Evolutionary conservation across 2,329 filamentous ascomycete species (phyloP).

Genomic region (Mycogone perniciosa): DNA sequence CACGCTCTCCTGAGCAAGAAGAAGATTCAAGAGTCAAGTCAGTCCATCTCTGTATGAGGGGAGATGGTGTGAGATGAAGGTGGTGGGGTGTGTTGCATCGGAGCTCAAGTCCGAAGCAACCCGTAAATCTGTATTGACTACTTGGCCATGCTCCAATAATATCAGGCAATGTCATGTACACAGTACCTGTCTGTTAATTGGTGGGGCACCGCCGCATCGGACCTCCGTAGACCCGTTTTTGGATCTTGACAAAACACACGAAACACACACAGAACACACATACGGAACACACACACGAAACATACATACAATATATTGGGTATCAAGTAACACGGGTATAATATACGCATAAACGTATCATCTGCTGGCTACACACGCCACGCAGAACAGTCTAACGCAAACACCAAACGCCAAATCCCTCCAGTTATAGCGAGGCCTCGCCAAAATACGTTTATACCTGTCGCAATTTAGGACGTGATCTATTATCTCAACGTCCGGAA

Average conservation of each 20-base stretch:
- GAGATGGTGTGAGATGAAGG: no score
- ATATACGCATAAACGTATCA: slow-evolving; percentile 16
- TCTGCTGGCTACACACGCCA: slow-evolving; percentile 17
- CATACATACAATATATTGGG: slow-evolving; percentile 14
- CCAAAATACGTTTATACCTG: slow-evolving; percentile 11
- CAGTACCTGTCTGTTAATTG: not conserved
- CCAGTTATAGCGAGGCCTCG: slow-evolving; percentile 1
- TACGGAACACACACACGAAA: slow-evolving; percentile 19
- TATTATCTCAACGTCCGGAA: slow-evolving; percentile 1
- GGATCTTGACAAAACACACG: not conserved
- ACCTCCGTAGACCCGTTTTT: not conserved
- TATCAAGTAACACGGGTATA: slow-evolving; percentile 13
- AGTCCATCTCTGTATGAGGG: no score
- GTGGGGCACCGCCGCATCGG: not conserved
- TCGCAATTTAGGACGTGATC: slow-evolving; percentile 5
- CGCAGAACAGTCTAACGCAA: slow-evolving; percentile 15
- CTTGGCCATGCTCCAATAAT: not conserved
- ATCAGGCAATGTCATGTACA: not conserved
- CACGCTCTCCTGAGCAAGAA: not conserved
- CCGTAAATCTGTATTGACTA: not conserved
- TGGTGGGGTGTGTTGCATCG: no score
- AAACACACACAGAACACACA: slow-evolving; percentile 16
- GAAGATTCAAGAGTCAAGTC: not conserved
- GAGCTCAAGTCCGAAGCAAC: not conserved
- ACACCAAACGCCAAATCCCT: slow-evolving; percentile 5